A percentile compares a stretch with the other conserved stretches of the same genome.
These are phyloP conservation scores for Coniochaeta sp. DNA, from an alignment of 2,329 filamentous ascomycete genomes.

Conservation along the genomic window DNA sequence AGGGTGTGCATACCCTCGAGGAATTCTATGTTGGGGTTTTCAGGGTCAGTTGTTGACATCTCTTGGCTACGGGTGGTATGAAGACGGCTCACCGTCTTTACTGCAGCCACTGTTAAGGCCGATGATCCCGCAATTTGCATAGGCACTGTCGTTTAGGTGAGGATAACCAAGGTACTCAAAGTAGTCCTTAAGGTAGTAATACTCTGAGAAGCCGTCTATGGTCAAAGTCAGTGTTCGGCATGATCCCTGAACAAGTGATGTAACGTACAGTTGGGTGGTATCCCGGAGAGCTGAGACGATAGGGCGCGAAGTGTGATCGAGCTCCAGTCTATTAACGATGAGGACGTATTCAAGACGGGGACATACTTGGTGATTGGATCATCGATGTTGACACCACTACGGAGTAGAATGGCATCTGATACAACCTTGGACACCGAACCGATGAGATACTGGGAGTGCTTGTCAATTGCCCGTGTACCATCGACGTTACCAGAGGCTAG, in stretches of 20 bases:
- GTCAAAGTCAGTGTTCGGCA: not conserved
- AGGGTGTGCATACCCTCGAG: slow-evolving; percentile 20
- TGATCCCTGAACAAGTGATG: not conserved
- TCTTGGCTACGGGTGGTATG: not conserved
- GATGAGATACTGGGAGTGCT: slow-evolving; percentile 32
- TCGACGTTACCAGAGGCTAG: slow-evolving; percentile 22
- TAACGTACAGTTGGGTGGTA: slow-evolving; percentile 25
- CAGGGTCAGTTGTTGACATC: not conserved
- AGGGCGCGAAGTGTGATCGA: slow-evolving; percentile 28
- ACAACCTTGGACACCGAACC: slow-evolving; percentile 32
- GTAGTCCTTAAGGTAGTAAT: slow-evolving; percentile 25
- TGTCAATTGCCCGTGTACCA: slow-evolving; percentile 22
- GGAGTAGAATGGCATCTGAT: slow-evolving; percentile 27
- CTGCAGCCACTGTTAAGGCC: slow-evolving; percentile 25
- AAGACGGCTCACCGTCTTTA: slow-evolving; percentile 17
- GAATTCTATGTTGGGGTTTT: slow-evolving; percentile 16
- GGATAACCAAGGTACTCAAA: slow-evolving; percentile 29
- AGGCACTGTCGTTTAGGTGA: slow-evolving; percentile 21
- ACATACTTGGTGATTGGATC: slow-evolving; percentile 25
- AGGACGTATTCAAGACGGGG: slow-evolving; percentile 17
- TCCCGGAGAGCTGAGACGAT: slow-evolving; percentile 26
- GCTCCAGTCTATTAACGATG: slow-evolving; percentile 23
- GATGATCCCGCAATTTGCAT: slow-evolving; percentile 26
- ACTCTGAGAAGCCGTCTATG: slow-evolving; percentile 26
- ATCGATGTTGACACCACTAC: slow-evolving; percentile 24